Evolutionary conservation across 108 stramenopile genomes (phyloP), one percentile per base, ranked within the genome.

Genomic region (Fragilaria radians): DNA sequence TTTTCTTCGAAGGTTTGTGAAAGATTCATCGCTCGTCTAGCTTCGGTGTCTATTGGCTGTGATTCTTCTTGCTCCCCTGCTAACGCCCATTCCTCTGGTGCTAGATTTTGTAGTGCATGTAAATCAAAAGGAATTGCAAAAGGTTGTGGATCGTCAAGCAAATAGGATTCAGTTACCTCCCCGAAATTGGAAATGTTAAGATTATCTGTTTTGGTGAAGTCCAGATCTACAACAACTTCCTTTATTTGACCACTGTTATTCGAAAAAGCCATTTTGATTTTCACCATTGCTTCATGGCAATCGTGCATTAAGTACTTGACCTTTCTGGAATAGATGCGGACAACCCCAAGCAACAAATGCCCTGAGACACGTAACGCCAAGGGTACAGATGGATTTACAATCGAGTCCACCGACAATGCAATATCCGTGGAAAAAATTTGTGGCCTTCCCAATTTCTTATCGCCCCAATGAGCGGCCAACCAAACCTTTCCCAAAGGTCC

Each of bases 401-500:
- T 97, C 58, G 84, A 81, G n/a, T 95, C 91, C 47, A 95, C 95
- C 45, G 93, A 95, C 32, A 70, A 56, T 67, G 83, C 70, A 71
- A 99, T 98, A 72, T 98, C 95, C 30, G 95, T 97, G 62, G 83
- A 77, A 78, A 98, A 98, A 48, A 99, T 93, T 67, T 95, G 92
- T 4, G 85, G 78, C 46, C 96, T 91, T 54, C 80, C 92, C 27
- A 99, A 72, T 68, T 98, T 98, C 77, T 97, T 97, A 80, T 99
- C 98, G 7, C 86, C 86, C 94, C 91, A 98, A 68, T 98, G 97
- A 19, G 98, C 98, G 30, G 98, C 98, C 36, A 97, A 78, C 98
- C 98, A 99, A n/a, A 99, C 89, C 61, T 98, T 97, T 34, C 95
- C 98, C 42, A 98, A 81, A 19, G 97, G 97, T 4, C 96, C 98